Evolutionary conservation across 805 yeast species (phyloP).

Genomic region (Zygosaccharomyces rouxii): DNA sequence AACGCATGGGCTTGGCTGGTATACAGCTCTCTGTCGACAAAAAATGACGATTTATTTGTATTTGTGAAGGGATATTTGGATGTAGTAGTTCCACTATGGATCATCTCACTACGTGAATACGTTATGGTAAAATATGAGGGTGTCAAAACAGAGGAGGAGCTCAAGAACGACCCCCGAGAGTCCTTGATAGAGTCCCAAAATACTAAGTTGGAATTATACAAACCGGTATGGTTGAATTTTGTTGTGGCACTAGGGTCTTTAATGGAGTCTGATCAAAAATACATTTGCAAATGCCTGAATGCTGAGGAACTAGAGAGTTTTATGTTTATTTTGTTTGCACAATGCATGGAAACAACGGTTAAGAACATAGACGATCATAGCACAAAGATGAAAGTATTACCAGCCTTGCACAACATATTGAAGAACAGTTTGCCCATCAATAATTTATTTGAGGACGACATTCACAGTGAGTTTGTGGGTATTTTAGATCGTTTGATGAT

Average conservation of each 20-base stretch:
- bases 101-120: slow-evolving; percentile 66
- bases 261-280: slow-evolving; percentile 46
- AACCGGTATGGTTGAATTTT: slow-evolving; percentile 66
- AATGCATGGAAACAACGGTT: slow-evolving; percentile 72
- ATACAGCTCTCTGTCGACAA: slow-evolving; percentile 25
- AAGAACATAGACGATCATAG: slow-evolving; percentile 33
- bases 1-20: slow-evolving; percentile 71
- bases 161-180: slow-evolving; percentile 20
- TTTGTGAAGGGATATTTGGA: slow-evolving; percentile 54
- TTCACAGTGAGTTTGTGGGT: slow-evolving; percentile 73
- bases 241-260: slow-evolving; percentile 70
- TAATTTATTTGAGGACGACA: slow-evolving; percentile 57
- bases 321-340: slow-evolving; percentile 75
- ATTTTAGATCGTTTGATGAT: slow-evolving; percentile 67
- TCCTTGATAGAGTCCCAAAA: slow-evolving; percentile 13
- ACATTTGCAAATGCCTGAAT: slow-evolving; percentile 46
- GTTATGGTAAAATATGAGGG: slow-evolving; percentile 59
- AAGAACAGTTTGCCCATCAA: slow-evolving; percentile 53
- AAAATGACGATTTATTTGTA: slow-evolving; percentile 41
- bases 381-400: slow-evolving; percentile 37
- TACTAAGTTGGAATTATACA: slow-evolving; percentile 34
- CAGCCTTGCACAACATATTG: slow-evolving; percentile 54
- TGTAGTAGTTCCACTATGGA: slow-evolving; percentile 73
- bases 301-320: slow-evolving; percentile 56
- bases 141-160: slow-evolving; percentile 27